These are phyloP conservation scores for Nigrospora oryzae DNA, from an alignment of 2,329 filamentous ascomycete species.

Conservation along the genomic window DNA sequence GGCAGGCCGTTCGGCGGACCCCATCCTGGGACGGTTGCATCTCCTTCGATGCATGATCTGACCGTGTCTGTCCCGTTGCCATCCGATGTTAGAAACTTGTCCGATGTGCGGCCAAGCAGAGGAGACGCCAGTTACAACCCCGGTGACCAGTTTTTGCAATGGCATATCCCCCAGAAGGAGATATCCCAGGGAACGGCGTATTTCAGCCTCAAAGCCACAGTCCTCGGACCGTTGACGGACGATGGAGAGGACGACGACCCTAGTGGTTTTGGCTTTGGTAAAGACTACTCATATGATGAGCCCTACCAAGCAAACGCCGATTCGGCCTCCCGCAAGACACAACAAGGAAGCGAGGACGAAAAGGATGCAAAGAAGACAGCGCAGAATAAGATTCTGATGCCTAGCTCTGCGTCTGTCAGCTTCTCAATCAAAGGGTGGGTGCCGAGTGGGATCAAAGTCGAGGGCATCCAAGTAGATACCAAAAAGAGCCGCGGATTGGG, in stretches of 20 bases:
- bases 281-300: slow-evolving; percentile 45
- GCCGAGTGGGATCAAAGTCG: slow-evolving; percentile 58
- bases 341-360: slow-evolving; percentile 26
- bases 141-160: slow-evolving; percentile 66
- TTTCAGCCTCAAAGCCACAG: slow-evolving; percentile 71
- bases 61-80: slow-evolving; percentile 73
- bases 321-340: slow-evolving; percentile 22
- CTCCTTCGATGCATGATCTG: slow-evolving; percentile 66
- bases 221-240: slow-evolving; percentile 55
- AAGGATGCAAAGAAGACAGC: slow-evolving; percentile 50
- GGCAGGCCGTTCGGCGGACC: slow-evolving; percentile 33
- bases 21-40: slow-evolving; percentile 45
- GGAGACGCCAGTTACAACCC: slow-evolving; percentile 80
- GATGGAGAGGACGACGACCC: slow-evolving; percentile 35
- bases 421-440: slow-evolving; percentile 63
- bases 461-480: slow-evolving; percentile 60
- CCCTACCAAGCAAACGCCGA: slow-evolving; percentile 42
- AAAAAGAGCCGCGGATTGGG: slow-evolving; percentile 79
- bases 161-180: slow-evolving; percentile 75
- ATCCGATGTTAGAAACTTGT: slow-evolving; percentile 69
- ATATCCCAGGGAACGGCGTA: slow-evolving; percentile 56
- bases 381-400: slow-evolving; percentile 71
- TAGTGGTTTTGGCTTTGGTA: slow-evolving; percentile 42
- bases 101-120: slow-evolving; percentile 69
- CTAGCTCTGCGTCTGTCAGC: slow-evolving; percentile 66